Evolutionary conservation across 768 basidiomycete species (phyloP), one percentile per base, ranked within the genome.

Genomic region (Austroboletus eburneus): DNA sequence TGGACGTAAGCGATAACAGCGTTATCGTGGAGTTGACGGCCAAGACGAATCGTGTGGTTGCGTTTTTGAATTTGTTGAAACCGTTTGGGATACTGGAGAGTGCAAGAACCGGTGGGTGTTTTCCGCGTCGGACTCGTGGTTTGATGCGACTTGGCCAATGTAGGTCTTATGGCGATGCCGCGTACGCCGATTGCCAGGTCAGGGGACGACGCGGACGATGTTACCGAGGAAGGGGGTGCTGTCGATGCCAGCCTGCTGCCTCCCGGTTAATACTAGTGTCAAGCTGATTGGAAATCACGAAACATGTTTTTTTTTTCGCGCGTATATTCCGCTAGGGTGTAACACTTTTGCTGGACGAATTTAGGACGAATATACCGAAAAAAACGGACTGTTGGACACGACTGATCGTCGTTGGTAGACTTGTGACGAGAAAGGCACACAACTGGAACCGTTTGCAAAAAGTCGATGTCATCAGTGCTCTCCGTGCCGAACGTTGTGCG

Each of bases 121-220:
- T 17, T 6, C 33, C 22, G 27, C 14, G 14, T 18, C 9, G 16
- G 5, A 13, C 12, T 4, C 13, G 30, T 25, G 36, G 23, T n/a
- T 16, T 20, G 25, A 48, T 13, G 0, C 8, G 2, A 9, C 14
- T 2, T 32, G 14, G 30, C 29, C 23, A 22, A 25, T 27, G 5
- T 51, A 95, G 94, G 94, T 62, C 71, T 90, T 32, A 99, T 99
- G 95, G 94, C 90, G 6, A 96, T 99, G 89, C 96, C 96, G 4
- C 81, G 96, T 50, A 96, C 96, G 5, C 94, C 95, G 3, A 87
- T 98, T 59, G 64, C 78, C 14, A 71, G 75, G 43, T 66, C 73
- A 21, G 58, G 67, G 1, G 81, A 82, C 5, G 81, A 82, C 6
- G 81, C 81, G 13, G 85, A 81, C 13, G 72, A 75, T 12, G 65